Conservation (phyloP, 2,329 filamentous ascomycete genomes). For the Neofusicoccum cordaticola region DNA sequence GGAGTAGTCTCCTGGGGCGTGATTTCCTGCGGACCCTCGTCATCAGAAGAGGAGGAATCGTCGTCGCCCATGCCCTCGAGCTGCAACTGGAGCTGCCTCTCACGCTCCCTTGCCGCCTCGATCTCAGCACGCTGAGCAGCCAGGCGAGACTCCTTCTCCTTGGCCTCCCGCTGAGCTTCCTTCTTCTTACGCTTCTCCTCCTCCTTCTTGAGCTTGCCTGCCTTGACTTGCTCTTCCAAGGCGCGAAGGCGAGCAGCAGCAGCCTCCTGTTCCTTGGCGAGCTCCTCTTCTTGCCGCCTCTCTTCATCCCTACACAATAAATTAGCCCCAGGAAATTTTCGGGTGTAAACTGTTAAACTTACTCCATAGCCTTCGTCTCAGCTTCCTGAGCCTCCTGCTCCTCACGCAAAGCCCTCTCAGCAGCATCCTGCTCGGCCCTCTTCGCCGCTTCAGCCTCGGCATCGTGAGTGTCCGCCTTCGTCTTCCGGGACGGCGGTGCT, state of each 20-base stretch:
- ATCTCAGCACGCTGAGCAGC: slow-evolving; percentile 86
- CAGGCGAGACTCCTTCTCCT: slow-evolving; percentile 82
- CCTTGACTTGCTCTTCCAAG: slow-evolving; percentile 88
- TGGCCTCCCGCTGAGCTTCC: slow-evolving; percentile 79
- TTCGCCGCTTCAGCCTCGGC: slow-evolving; percentile 54
- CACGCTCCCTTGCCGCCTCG: slow-evolving; percentile 84
- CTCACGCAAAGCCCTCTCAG: slow-evolving; percentile 57
- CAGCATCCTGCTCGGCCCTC: slow-evolving; percentile 56
- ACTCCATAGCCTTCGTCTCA: slow-evolving; percentile 77
- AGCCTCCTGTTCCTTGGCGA: slow-evolving; percentile 75
- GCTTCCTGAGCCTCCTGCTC: slow-evolving; percentile 75
- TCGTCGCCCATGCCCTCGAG: slow-evolving; percentile 75
- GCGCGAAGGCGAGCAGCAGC: slow-evolving; percentile 80
- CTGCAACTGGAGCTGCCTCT: slow-evolving; percentile 84
- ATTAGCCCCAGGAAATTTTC: slow-evolving; percentile 27
- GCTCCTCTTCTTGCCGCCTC: slow-evolving; percentile 72
- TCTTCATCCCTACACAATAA: slow-evolving; percentile 63
- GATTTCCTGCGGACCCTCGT: slow-evolving; percentile 72
- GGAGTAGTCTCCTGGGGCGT: slow-evolving; percentile 61
- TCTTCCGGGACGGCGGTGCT: slow-evolving; percentile 75
- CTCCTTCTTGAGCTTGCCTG: slow-evolving; percentile 91
- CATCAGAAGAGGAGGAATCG: slow-evolving; percentile 65
- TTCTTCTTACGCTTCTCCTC: slow-evolving; percentile 94
- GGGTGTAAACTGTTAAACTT: slow-evolving; percentile 47
- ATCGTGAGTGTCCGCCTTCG: slow-evolving; percentile 58